A percentile compares a stretch with the other conserved stretches of the same genome.
Evolutionary conservation across 2,329 filamentous ascomycete genomes (phyloP).

Genomic region (Calonectria montana): DNA sequence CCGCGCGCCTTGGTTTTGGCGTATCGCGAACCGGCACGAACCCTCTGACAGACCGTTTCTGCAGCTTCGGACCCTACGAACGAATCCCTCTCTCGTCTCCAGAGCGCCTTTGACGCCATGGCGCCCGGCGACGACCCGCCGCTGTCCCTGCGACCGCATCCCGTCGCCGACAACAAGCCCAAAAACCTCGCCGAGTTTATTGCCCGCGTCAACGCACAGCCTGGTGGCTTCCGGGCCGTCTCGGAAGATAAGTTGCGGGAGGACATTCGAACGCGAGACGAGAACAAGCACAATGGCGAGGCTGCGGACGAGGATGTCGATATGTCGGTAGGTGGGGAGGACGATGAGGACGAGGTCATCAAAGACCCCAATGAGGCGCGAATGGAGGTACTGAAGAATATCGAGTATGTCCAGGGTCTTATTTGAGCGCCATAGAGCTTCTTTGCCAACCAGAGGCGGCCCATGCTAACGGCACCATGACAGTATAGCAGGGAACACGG

Average conservation of each 20-base stretch:
- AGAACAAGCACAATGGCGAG: conserved; percentile 57
- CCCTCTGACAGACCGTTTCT: not conserved
- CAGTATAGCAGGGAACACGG: conserved; percentile 61
- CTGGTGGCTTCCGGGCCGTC: conserved; percentile 82
- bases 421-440: not conserved
- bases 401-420: conserved; percentile 60
- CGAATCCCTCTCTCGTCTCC: not conserved
- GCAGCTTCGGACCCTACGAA: not conserved
- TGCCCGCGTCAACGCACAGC: conserved; percentile 80
- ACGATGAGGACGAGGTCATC: conserved; percentile 54
- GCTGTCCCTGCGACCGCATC: conserved; percentile 54
- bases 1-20: not conserved
- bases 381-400: conserved; percentile 67
- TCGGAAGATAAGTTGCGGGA: conserved; percentile 78
- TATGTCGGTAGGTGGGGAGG: conserved; percentile 57
- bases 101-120: conserved; percentile 40
- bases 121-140: conserved; percentile 47
- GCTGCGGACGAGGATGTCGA: conserved; percentile 59
- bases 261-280: conserved; percentile 67
- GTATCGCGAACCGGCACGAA: not conserved
- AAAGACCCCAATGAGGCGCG: conserved; percentile 62
- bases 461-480: conserved; percentile 13
- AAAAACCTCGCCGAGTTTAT: conserved; percentile 80
- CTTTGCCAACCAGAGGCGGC: not conserved
- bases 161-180: conserved; percentile 66